Evolutionary conservation across 257 asterid genomes (phyloP).

Genomic region (Phtheirospermum japonicum): DNA sequence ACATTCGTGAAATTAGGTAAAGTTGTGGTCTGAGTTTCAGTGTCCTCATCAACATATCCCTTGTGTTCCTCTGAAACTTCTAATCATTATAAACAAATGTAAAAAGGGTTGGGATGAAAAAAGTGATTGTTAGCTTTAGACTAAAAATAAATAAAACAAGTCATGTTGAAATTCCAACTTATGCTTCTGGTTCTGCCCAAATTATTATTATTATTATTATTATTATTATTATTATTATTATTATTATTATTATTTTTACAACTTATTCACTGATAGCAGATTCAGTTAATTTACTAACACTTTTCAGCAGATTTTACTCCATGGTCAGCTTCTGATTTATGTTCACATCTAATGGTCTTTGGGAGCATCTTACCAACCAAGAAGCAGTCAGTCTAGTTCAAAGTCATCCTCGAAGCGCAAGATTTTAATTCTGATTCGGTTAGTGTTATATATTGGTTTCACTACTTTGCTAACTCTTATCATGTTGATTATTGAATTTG

Average conservation of each 20-base stretch:
- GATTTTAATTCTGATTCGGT: no score
- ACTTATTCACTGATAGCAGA: neutral
- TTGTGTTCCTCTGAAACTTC: slow-evolving; percentile 30
- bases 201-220: no score
- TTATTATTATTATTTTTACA: neutral
- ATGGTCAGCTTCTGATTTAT: neutral
- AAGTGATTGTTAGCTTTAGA: neutral
- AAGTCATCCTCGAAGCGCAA: no score
- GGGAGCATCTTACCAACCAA: no score
- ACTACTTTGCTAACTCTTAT: no score
- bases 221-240: no score
- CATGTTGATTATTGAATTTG: no score
- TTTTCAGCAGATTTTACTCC: slow-evolving; percentile 23
- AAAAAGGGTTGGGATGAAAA: slow-evolving; percentile 14
- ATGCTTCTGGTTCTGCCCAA: neutral
- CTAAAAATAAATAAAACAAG: no score
- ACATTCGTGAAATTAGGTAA: neutral
- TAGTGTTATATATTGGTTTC: no score
- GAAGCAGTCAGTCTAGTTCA: no score
- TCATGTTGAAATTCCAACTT: no score
- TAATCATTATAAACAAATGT: slow-evolving; percentile 10
- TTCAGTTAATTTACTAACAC: slow-evolving; percentile 35
- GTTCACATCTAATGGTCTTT: no score
- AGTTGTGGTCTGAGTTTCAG: slow-evolving; percentile 24
- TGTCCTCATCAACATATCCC: slow-evolving; percentile 21